These are phyloP conservation scores for Nicotiana otophora DNA, from an alignment of 257 asterid species.

Conservation along the genomic window DNA sequence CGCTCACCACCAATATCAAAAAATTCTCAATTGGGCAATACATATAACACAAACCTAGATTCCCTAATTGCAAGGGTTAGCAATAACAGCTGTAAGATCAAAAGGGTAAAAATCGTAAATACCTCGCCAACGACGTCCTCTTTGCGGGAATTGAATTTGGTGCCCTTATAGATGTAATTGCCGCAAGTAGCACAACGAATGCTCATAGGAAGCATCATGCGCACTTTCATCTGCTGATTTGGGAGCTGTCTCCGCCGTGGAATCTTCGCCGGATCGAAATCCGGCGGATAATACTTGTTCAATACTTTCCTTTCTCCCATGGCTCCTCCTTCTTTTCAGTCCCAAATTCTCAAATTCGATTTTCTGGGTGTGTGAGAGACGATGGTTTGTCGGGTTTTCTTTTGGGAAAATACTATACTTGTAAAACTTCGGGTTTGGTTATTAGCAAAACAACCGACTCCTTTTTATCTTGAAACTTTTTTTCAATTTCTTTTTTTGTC, in stretches of 20 bases:
- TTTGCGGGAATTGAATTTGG: slow-evolving; percentile 83
- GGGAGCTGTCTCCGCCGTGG: slow-evolving; percentile 77
- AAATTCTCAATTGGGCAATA: too few relatives aligned
- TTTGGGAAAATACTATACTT: too few relatives aligned
- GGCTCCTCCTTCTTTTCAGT: slow-evolving; percentile 16
- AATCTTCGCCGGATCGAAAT: slow-evolving; percentile 83
- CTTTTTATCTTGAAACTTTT: too few relatives aligned
- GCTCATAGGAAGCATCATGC: slow-evolving; percentile 98
- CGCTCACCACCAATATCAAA: background rate
- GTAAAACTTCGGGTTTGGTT: too few relatives aligned
- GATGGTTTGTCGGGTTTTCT: too few relatives aligned
- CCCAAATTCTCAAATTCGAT: background rate
- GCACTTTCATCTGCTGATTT: slow-evolving; percentile 72
- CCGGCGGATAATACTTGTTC: slow-evolving; percentile 93
- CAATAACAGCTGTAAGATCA: background rate
- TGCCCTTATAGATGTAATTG: slow-evolving; percentile 72
- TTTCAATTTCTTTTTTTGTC: too few relatives aligned
- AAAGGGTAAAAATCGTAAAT: background rate
- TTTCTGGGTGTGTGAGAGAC: too few relatives aligned
- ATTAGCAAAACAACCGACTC: too few relatives aligned
- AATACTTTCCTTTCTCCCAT: slow-evolving; percentile 91
- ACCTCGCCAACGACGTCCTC: slow-evolving; percentile 42
- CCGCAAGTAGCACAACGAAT: slow-evolving; percentile 78
- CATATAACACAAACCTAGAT: too few relatives aligned
- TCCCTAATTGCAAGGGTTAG: too few relatives aligned